phyloP scores from a whole-genome alignment of 495 filamentous ascomycete genomes.

The Aspergillus taichungensis region DNA sequence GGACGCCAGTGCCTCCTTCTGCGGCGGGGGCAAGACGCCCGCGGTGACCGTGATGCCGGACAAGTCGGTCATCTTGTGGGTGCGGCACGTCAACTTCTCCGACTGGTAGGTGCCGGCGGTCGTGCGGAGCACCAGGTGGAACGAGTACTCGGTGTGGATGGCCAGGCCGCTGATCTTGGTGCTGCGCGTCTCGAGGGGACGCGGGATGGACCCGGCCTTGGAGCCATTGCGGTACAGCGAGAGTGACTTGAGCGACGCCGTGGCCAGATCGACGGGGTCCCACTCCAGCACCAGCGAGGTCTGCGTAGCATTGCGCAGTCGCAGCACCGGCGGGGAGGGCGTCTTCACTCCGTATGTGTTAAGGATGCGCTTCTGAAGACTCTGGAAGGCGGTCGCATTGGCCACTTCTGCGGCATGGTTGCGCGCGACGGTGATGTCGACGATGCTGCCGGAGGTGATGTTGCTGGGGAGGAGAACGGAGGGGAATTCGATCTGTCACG shows the following conservation, averaged over 20 bases:
- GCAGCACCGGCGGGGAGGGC: conserved; percentile 71
- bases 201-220: conserved; percentile 90
- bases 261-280: conserved; percentile 90
- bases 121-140: conserved; percentile 86
- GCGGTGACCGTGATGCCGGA: conserved; percentile 93
- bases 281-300: conserved; percentile 96
- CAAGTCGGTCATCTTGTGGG: conserved; percentile 98
- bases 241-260: conserved; percentile 77
- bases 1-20: conserved; percentile 61
- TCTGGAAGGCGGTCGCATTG: conserved; percentile 62
- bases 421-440: conserved; percentile 92
- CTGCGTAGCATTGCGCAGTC: conserved; percentile 92
- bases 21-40: conserved; percentile 68
- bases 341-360: conserved; percentile 72
- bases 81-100: conserved; percentile 76
- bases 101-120: conserved; percentile 79
- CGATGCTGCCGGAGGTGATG: conserved; percentile 90
- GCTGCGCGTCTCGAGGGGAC: conserved; percentile 71
- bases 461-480: conserved; percentile 93
- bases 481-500: conserved; percentile 86
- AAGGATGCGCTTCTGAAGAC: conserved; percentile 82
- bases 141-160: conserved; percentile 89
- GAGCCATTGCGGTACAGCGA: conserved; percentile 90
- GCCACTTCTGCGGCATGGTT: conserved; percentile 70
- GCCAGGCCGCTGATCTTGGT: conserved; percentile 98